These are phyloP conservation scores for Pyricularia grisea DNA, from an alignment of 2,329 filamentous ascomycete genomes.

Conservation along the genomic window DNA sequence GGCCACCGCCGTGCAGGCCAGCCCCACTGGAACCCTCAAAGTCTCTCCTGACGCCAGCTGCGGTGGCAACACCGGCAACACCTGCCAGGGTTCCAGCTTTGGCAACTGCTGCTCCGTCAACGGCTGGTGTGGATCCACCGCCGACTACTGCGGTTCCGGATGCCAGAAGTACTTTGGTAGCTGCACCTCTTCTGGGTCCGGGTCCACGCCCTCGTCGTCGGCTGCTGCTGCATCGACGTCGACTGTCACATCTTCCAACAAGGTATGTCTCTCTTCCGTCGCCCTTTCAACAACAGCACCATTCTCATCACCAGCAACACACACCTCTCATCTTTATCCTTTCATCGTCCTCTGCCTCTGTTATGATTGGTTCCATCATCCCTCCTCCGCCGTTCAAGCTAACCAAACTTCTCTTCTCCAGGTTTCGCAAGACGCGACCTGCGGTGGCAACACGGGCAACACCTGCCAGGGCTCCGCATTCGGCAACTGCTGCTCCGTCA, in stretches of 20 bases:
- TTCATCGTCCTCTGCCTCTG: neutral
- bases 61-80: conserved; percentile 4
- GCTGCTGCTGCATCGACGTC: conserved; percentile 32
- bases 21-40: neutral
- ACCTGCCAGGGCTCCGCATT: conserved; percentile 3
- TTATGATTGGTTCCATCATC: neutral
- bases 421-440: neutral
- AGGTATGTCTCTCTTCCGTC: conserved; percentile 11
- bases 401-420: neutral
- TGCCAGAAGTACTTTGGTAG: conserved; percentile 1
- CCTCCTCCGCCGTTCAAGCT: no score
- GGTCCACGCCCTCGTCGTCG: conserved; percentile 30
- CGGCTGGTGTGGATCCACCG: conserved; percentile 1
- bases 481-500: conserved; percentile 5
- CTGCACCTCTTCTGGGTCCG: neutral
- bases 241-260: neutral
- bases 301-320: no score
- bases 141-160: neutral
- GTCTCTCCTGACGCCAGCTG: neutral
- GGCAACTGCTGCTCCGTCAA: conserved; percentile 5
- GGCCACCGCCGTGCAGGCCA: no score
- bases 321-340: neutral
- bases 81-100: neutral
- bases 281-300: neutral
- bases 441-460: conserved; percentile 3